Evolutionary conservation across 805 yeast species (phyloP), one percentile per base, ranked within the genome.

Genomic region (Wickerhamiella shivajii): DNA sequence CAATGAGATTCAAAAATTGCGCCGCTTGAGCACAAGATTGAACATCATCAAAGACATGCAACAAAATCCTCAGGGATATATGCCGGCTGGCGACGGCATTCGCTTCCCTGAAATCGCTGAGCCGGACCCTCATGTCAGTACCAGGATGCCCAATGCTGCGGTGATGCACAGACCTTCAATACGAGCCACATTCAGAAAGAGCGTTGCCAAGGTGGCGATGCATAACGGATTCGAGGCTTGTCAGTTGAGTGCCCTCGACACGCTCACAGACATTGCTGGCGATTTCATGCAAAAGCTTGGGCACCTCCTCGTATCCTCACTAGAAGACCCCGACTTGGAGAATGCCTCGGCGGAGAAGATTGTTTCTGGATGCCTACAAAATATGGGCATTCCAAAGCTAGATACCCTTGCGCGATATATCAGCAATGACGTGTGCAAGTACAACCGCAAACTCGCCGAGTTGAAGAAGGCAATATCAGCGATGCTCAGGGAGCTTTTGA

Each of bases 31-130:
- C 51, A 79, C 83, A 57, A 85, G 85, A 52, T 80, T 90, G 14
- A 74, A 87, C 4, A 59, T 84, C 31, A 80, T 90, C 38, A 64
- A 94, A 43, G 85, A 85, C 49, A 77, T 90, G 77, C 97, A 90
- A 55, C 77, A 77, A 13, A 80, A 35, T 15, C 31, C 34, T 7
- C 29, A 30, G 13, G 13, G n/a, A 3, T 35, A 20, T 17, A 27
- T 31, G 3, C 34, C 38, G 11, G 18, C 25, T 3, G n/a, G n/a
- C n/a, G 32, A 27, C 14, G 12, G 29, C 9, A 33, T 31, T 14
- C 44, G 39, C 23, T 44, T 28, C 28, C 37, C 39, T 3, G 56
- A 65, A 8, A 54, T 85, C 10, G 58, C 63, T 37, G 83, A 79
- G 35, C 44, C 58, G 7, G 96, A 85, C 50, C 57, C 85, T n/a